Percentiles rank a stretch among this genome's conserved stretches.
phyloP scores from a whole-genome alignment of 306 rosid genomes.

The Casuarina equisetifolia region DNA sequence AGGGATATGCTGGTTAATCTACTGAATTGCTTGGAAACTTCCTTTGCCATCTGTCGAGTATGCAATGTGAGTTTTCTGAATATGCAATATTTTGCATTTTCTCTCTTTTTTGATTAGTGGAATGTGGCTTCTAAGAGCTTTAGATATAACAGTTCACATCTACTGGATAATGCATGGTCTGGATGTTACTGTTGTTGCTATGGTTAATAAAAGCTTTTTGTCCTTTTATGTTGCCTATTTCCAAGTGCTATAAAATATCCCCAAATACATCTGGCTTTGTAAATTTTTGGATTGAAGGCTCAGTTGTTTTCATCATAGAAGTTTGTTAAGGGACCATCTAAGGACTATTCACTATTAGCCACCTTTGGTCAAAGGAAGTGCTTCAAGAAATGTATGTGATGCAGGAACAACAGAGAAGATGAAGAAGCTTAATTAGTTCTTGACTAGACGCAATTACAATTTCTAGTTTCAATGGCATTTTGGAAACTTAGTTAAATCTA shows the following conservation, averaged over 20 bases:
- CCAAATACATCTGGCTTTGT: neutral
- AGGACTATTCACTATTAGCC: neutral
- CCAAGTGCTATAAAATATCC: neutral
- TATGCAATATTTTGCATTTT: constrained; percentile 9
- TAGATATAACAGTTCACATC: constrained; percentile 18
- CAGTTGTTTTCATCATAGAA: neutral
- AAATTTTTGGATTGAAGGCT: neutral
- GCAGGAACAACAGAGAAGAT: neutral
- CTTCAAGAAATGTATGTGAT: constrained; percentile 5
- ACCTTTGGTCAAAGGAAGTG: neutral
- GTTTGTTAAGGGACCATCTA: neutral
- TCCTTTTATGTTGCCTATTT: neutral
- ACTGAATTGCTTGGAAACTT: constrained; percentile 59
- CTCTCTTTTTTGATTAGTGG: constrained; percentile 13
- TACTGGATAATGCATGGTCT: neutral
- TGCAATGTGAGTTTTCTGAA: constrained; percentile 72
- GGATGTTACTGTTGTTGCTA: constrained; percentile 11
- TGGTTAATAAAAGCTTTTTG: constrained; percentile 27
- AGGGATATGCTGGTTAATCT: constrained; percentile 65
- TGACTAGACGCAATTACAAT: neutral
- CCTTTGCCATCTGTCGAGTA: constrained; percentile 63
- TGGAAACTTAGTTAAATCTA: neutral
- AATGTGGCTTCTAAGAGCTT: constrained; percentile 8
- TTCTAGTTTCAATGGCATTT: neutral
- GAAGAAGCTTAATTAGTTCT: neutral